Evolutionary conservation across 2,329 filamentous ascomycete species (phyloP).

Genomic region (Aspergillus terreus): DNA sequence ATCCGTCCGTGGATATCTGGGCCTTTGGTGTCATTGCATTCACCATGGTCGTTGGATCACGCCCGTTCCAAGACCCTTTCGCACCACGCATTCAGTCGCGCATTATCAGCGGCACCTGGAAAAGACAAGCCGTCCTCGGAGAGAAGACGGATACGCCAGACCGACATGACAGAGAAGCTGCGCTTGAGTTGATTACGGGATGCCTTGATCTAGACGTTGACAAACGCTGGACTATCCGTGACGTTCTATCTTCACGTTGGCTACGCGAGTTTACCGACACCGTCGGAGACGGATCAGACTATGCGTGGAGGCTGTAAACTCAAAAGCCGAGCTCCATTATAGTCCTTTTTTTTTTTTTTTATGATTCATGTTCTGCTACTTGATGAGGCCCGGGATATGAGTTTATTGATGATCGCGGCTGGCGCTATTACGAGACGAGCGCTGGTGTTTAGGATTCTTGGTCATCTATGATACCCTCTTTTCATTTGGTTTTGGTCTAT

Average conservation of each 20-base stretch:
- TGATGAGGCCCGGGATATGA: constrained; percentile 6
- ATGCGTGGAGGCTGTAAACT: constrained; percentile 36
- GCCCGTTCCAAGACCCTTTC: constrained; percentile 61
- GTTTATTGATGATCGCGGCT: constrained; percentile 16
- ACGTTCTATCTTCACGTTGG: constrained; percentile 55
- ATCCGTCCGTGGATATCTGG: constrained; percentile 62
- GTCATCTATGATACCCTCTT: constrained; percentile 30
- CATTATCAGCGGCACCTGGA: constrained; percentile 59
- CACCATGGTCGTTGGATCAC: constrained; percentile 56
- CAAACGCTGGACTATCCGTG: constrained; percentile 54
- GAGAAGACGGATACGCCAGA: constrained; percentile 34
- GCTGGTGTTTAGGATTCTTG: constrained; percentile 21
- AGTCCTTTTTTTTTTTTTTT: constrained; percentile 5
- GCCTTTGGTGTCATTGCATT: constrained; percentile 63
- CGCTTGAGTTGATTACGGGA: constrained; percentile 55
- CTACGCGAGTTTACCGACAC: constrained; percentile 42
- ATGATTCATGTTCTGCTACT: constrained; percentile 5
- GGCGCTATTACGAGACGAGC: constrained; percentile 16
- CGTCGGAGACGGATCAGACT: constrained; percentile 29
- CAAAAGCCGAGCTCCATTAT: constrained; percentile 1
- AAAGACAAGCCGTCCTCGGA: constrained; percentile 47
- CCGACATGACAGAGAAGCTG: constrained; percentile 45
- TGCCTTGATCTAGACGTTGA: constrained; percentile 57
- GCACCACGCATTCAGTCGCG: constrained; percentile 56
- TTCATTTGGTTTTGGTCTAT: constrained; percentile 5